Evolutionary conservation across 2,329 filamentous ascomycete genomes (phyloP), one percentile per base, ranked within the genome.

Genomic region (Eutypella sp.): DNA sequence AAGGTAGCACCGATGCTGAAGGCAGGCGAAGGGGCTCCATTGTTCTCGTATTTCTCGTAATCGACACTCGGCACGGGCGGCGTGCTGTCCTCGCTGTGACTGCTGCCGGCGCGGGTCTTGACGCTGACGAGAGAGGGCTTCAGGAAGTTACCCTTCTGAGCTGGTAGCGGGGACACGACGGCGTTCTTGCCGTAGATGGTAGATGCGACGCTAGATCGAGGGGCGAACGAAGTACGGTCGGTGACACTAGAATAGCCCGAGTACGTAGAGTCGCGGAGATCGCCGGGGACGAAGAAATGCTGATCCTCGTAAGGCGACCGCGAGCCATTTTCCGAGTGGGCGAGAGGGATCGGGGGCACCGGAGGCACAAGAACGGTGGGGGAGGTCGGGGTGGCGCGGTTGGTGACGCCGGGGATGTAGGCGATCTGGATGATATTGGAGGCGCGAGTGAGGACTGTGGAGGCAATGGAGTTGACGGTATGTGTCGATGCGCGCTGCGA

Each of bases 341-440:
- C 74, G 57, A 79, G 82, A 40, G 93, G 92, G 50, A 97, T 89
- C 15, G 92, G 90, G 36, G 93, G 93, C 4, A 99, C 91, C 0
- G 92, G 92, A n/a, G 91, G 90, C 4, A 95, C 87, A 42, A 92
- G 78, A 18, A 89, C 72, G 33, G 82, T 83, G 3, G 89, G 88
- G 1, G 89, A 92, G n/a, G 86, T 84, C 5, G 88, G 87, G 7
- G 85, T 84, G 11, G 91, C 90, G 55, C 92, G 82, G 70, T 96
- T 96, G 49, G 89, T 96, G 59, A 97, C 91, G 49, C 93, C 93
- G 13, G 93, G 93, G 55, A 99, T 97, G 67, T 97, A 99, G 46
- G 93, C 93, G 68, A 99, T 99, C 70, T 97, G 93, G 59, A 99
- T 99, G 64, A 99, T 92, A 72, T 99, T 99, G 60, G 93, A 97